phyloP scores from a whole-genome alignment of 2,329 filamentous ascomycete genomes.

The Monilinia aucupariae region DNA sequence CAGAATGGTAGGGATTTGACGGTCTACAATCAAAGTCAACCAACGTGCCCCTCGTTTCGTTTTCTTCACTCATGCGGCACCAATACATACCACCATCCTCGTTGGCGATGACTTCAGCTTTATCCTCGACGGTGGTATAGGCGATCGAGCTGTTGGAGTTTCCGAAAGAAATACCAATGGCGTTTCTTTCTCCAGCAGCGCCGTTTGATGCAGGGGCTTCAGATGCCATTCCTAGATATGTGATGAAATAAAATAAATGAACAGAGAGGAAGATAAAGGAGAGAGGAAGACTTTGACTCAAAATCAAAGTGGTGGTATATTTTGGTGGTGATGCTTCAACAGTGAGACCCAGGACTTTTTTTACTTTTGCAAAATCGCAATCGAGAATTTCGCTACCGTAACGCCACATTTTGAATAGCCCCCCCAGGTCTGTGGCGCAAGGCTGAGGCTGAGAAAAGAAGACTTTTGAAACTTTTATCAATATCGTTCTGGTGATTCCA shows the following conservation, averaged over 20 bases:
- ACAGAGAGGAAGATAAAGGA: not conserved
- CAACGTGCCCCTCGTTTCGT: conserved; percentile 7
- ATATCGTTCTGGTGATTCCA: no score
- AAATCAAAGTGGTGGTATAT: conserved; percentile 13
- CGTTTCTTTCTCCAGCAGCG: conserved; percentile 48
- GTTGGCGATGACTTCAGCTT: conserved; percentile 96
- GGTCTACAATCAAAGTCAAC: conserved; percentile 53
- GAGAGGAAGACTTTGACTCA: conserved; percentile 1
- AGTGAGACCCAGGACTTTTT: conserved; percentile 25
- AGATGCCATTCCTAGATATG: conserved; percentile 30
- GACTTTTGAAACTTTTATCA: not conserved
- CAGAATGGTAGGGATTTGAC: conserved; percentile 90
- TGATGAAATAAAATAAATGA: not conserved
- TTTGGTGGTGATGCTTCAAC: conserved; percentile 6
- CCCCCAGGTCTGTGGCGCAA: conserved; percentile 22
- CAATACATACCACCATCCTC: conserved; percentile 80
- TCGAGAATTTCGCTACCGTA: conserved; percentile 29
- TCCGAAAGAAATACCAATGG: conserved; percentile 95
- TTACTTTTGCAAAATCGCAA: conserved; percentile 18
- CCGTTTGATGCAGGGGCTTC: conserved; percentile 26
- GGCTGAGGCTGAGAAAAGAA: conserved; percentile 28
- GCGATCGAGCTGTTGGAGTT: conserved; percentile 98
- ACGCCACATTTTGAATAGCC: conserved; percentile 22
- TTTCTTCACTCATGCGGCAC: not conserved
- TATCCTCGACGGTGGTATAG: conserved; percentile 86